Conservation (phyloP, 768 basidiomycete genomes). For the Termitomyces heimii region DNA sequence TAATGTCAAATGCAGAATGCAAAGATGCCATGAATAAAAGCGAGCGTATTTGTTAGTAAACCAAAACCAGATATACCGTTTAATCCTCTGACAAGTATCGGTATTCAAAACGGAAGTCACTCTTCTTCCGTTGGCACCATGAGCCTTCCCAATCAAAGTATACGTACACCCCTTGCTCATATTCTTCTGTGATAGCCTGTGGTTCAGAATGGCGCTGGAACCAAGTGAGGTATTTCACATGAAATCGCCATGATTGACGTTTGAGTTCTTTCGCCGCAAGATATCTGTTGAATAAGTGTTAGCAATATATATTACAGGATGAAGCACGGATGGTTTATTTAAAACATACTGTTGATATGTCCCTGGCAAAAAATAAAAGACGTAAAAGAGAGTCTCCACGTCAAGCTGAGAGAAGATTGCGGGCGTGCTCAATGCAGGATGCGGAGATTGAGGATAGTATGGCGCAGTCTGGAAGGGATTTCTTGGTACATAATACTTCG, state of each 20-base stretch:
- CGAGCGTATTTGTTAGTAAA: background rate
- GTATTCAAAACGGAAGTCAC: conserved; percentile 96
- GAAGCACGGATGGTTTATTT: background rate
- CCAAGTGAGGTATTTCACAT: conserved; percentile 99
- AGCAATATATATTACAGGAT: background rate
- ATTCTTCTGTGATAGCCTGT: conserved; percentile 97
- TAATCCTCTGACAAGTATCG: conserved; percentile 91
- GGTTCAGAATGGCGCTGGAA: conserved; percentile 99
- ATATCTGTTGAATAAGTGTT: conserved; percentile 45
- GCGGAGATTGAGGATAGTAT: conserved; percentile 91
- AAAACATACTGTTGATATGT: conserved; percentile 91
- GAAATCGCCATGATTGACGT: conserved; percentile 97
- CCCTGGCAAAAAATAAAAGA: conserved; percentile 96
- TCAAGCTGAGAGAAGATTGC: conserved; percentile 88
- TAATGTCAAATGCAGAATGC: conserved; percentile 8
- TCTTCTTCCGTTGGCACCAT: conserved; percentile 98
- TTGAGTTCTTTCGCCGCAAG: conserved; percentile 97
- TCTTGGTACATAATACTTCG: conserved; percentile 93
- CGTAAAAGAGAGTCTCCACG: conserved; percentile 95
- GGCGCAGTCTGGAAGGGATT: conserved; percentile 88
- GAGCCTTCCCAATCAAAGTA: conserved; percentile 99
- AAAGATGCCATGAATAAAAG: conserved; percentile 4
- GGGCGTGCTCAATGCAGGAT: conserved; percentile 74
- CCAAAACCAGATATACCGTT: conserved; percentile 13
- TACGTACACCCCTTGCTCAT: conserved; percentile 98